Percentiles rank a stretch among this genome's conserved stretches.
Conservation (phyloP, 1,284 basidiomycete genomes). For the Heterobasidion annosum region DNA sequence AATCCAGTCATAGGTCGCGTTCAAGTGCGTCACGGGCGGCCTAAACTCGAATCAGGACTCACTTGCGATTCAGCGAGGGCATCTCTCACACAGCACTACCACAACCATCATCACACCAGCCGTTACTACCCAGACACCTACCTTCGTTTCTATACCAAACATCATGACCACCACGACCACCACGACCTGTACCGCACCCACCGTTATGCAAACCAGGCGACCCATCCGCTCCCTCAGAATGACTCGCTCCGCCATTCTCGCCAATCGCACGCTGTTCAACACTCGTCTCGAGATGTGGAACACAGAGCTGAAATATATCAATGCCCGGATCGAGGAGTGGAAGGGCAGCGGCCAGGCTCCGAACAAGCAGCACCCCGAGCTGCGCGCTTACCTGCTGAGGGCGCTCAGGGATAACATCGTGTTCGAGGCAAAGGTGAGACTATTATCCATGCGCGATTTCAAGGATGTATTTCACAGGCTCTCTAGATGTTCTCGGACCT, state of each 20-base stretch:
- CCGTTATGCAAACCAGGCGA: not conserved
- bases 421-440: not conserved
- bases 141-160: not conserved
- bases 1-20: too few relatives aligned
- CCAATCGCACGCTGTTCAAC: not conserved
- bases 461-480: not conserved
- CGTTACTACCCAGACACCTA: not conserved
- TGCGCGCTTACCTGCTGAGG: constrained; percentile 1
- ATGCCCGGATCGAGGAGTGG: not conserved
- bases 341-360: not conserved
- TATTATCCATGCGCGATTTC: not conserved
- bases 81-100: not conserved
- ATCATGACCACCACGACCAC: not conserved
- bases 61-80: not conserved
- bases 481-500: not conserved
- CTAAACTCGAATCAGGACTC: not conserved
- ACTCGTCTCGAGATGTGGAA: not conserved
- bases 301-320: not conserved
- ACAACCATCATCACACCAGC: not conserved
- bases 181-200: not conserved
- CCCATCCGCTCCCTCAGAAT: not conserved
- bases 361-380: not conserved
- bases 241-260: not conserved
- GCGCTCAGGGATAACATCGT: not conserved
- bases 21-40: too few relatives aligned